Base-by-base conservation (phyloP, 768 basidiomycete species). In the Gloeopeniophorella convolvens region DNA sequence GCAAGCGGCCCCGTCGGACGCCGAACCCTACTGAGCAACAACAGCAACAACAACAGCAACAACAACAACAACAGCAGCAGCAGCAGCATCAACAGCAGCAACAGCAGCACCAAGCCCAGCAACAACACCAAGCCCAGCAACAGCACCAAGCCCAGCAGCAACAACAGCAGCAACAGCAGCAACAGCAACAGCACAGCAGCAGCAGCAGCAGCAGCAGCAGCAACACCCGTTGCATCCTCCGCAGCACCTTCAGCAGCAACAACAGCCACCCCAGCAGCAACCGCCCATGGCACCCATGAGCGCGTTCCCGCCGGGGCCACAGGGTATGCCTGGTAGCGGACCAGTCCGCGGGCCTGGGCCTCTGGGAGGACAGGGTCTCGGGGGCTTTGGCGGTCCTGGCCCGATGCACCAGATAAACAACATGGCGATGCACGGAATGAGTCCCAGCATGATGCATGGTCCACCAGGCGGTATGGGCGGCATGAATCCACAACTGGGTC, bases 181-280 rank as follows among this genome's bases (percentile, higher is more conserved):
- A 64, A 51, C 64, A 54, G 26, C 59, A 48, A 0, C 63, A 65
- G 34, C 23, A 57, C 56, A 50, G 4, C 54, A 46, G 2, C 58
- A 54, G 4, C 60, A 50, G 10, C 55, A 46, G n/a, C 57, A 30
- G 30, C 59, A 56, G 16, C 63, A 53, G 23, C 53, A 47, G 2
- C 70, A 60, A 30, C 66, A 60, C 62, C 18, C 52, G 62, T 11
- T 67, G 65, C 18, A 21, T 28, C 32, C 32, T 45, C 41, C 36
- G 31, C 83, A 83, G 60, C 76, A 77, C 27, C 32, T 75, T 9
- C 68, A 72, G 45, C 82, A 83, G 60, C 76, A 77, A 28, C 32
- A 60, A 27, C 76, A 78, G 24, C 72, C 72, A 23, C 77, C 78
- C 21, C 78, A 77, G 48, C 75, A 72, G 45, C 66, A 65, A n/a